Percentiles rank a stretch among this genome's conserved stretches.
phyloP scores from a whole-genome alignment of 2,329 filamentous ascomycete genomes.

The Pseudogymnoascus sp. region DNA sequence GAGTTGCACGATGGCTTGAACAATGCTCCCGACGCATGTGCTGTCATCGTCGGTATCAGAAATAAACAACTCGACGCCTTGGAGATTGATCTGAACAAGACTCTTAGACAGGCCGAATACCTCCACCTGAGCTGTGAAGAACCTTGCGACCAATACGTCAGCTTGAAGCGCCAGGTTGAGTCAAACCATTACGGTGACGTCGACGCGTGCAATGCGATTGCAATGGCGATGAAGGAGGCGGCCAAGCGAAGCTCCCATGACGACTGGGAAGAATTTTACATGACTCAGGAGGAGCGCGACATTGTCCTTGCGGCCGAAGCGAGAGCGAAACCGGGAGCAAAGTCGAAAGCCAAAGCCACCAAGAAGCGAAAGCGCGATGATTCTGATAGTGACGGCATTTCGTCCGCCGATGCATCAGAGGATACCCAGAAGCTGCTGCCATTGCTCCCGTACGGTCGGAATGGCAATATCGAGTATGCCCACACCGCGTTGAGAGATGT shows the following conservation, averaged over 20 bases:
- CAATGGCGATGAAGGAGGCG: slow-evolving; percentile 12
- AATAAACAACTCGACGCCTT: slow-evolving; percentile 22
- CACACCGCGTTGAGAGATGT: slow-evolving; percentile 20
- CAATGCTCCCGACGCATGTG: slow-evolving; percentile 28
- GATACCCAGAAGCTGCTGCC: slow-evolving; percentile 13
- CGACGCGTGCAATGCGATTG: slow-evolving; percentile 4
- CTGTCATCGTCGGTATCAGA: slow-evolving; percentile 28
- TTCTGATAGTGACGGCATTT: slow-evolving; percentile 12
- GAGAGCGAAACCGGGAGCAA: not conserved
- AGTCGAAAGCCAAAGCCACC: slow-evolving; percentile 8
- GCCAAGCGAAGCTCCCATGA: slow-evolving; percentile 17
- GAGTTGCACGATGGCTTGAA: slow-evolving; percentile 24
- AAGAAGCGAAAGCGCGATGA: slow-evolving; percentile 7
- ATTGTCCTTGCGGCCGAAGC: not conserved
- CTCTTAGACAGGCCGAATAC: slow-evolving; percentile 28
- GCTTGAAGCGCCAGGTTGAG: slow-evolving; percentile 16
- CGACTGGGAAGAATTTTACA: slow-evolving; percentile 29
- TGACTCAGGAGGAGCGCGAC: not conserved
- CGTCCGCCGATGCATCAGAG: slow-evolving; percentile 8
- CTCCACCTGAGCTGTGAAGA: slow-evolving; percentile 24
- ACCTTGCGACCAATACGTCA: slow-evolving; percentile 24
- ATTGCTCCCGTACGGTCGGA: slow-evolving; percentile 12
- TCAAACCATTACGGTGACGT: slow-evolving; percentile 10
- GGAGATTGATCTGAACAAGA: slow-evolving; percentile 20
- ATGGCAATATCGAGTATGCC: slow-evolving; percentile 14